Conservation (phyloP, 805 yeast genomes). For the Candida anglica region DNA sequence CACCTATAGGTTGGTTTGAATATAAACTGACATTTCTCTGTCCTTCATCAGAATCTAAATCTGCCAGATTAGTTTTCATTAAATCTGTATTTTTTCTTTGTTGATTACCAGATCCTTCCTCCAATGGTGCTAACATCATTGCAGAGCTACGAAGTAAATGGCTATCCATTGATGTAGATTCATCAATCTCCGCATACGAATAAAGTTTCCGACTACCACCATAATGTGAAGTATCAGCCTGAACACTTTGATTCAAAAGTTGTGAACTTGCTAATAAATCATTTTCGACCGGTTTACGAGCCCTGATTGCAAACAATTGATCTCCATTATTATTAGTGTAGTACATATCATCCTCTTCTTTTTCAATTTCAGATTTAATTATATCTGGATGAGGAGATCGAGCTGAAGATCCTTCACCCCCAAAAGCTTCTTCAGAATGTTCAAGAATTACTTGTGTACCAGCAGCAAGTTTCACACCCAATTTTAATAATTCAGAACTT, state of each 20-base stretch:
- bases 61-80: constrained; percentile 2
- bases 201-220: constrained; percentile 19
- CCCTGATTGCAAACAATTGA: constrained; percentile 1
- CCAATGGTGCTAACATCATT: not conserved
- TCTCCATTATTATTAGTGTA: constrained; percentile 6
- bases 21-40: constrained; percentile 60
- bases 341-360: constrained; percentile 2
- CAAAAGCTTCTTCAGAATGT: constrained; percentile 71
- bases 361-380: constrained; percentile 6
- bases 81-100: not conserved
- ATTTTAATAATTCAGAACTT: constrained; percentile 70
- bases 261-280: constrained; percentile 23
- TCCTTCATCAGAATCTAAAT: constrained; percentile 19
- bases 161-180: constrained; percentile 13
- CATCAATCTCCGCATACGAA: constrained; percentile 28
- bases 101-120: not conserved
- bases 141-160: constrained; percentile 14
- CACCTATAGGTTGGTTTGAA: constrained; percentile 75
- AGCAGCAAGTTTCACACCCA: constrained; percentile 82
- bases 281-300: constrained; percentile 5
- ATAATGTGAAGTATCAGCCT: constrained; percentile 14
- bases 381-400: constrained; percentile 22
- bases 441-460: constrained; percentile 84
- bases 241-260: constrained; percentile 17
- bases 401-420: constrained; percentile 65